These are phyloP conservation scores for Nitzschia inconspicua DNA, from an alignment of 108 stramenopile genomes.

Conservation along the genomic window DNA sequence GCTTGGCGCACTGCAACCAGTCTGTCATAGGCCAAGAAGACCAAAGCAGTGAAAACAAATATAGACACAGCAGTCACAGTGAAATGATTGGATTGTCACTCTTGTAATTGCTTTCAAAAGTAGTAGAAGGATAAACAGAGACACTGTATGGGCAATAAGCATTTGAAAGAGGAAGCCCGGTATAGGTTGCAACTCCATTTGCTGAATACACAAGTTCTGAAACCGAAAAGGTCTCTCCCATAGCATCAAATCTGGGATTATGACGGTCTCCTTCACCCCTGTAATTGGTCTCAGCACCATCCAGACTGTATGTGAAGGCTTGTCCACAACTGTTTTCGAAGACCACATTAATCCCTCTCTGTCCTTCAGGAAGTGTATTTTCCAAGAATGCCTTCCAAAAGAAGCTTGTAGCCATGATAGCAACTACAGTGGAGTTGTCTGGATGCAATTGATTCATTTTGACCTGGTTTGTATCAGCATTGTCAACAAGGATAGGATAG, in stretches of 20 bases:
- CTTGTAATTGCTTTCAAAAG: background rate
- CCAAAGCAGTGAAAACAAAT: background rate
- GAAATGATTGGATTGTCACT: background rate
- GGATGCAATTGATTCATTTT: background rate
- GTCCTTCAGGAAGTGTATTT: slow-evolving; percentile 2
- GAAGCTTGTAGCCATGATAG: slow-evolving; percentile 5
- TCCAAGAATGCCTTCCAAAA: slow-evolving; percentile 13
- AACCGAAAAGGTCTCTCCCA: background rate
- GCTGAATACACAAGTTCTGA: background rate
- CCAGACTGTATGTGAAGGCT: slow-evolving; percentile 22
- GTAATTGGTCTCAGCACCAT: slow-evolving; percentile 5
- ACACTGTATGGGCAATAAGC: slow-evolving; percentile 6
- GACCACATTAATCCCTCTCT: slow-evolving; percentile 26
- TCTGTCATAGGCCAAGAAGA: slow-evolving; percentile 2
- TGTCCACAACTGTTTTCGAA: slow-evolving; percentile 27
- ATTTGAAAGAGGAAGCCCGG: background rate
- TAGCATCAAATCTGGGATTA: slow-evolving; percentile 5
- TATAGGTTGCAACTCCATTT: background rate
- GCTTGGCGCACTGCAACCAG: slow-evolving; percentile 8
- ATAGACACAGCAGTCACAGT: slow-evolving; percentile 1
- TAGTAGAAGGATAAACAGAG: slow-evolving; percentile 15
- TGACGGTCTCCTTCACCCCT: slow-evolving; percentile 23
- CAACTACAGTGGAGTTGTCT: slow-evolving; percentile 14
- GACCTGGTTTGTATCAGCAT: background rate
- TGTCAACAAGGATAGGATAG: slow-evolving; percentile 17